A percentile compares a stretch with the other conserved stretches of the same genome.
phyloP scores from a whole-genome alignment of 2,329 filamentous ascomycete genomes.

The Ophiostoma sp. region DNA sequence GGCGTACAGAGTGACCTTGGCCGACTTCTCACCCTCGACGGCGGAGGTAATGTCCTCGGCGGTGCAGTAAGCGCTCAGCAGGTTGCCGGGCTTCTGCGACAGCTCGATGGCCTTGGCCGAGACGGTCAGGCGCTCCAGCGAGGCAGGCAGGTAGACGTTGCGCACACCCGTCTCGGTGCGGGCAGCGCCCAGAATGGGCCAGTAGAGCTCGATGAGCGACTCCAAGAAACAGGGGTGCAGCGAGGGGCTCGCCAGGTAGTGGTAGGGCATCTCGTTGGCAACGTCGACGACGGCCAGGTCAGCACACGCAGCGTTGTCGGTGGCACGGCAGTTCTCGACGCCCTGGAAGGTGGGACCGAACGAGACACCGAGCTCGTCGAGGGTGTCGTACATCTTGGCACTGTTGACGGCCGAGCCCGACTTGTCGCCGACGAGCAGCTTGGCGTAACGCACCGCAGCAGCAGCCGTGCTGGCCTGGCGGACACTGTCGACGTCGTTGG shows the following conservation, averaged over 20 bases:
- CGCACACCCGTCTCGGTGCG: slow-evolving; percentile 28
- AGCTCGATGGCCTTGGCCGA: slow-evolving; percentile 34
- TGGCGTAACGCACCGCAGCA: slow-evolving; percentile 18
- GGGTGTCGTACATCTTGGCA: slow-evolving; percentile 12
- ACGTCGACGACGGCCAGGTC: slow-evolving; percentile 34
- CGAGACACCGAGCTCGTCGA: slow-evolving; percentile 34
- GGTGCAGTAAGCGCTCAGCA: slow-evolving; percentile 41
- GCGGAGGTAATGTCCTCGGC: slow-evolving; percentile 35
- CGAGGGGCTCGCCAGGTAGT: slow-evolving; percentile 52
- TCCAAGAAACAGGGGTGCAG: slow-evolving; percentile 38
- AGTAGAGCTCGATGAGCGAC: slow-evolving; percentile 28
- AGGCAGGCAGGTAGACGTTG: slow-evolving; percentile 46
- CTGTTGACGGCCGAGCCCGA: slow-evolving; percentile 15
- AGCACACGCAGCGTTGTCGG: slow-evolving; percentile 31
- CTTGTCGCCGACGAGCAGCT: slow-evolving; percentile 15
- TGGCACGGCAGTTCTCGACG: slow-evolving; percentile 28
- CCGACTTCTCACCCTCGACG: slow-evolving; percentile 34
- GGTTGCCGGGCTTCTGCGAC: slow-evolving; percentile 32
- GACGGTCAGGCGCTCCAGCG: slow-evolving; percentile 43
- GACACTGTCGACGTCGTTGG: slow-evolving; percentile 20
- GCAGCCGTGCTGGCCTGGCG: slow-evolving; percentile 23
- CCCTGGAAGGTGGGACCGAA: slow-evolving; percentile 37
- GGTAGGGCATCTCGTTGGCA: slow-evolving; percentile 34
- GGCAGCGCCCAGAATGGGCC: slow-evolving; percentile 20
- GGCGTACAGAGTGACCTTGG: slow-evolving; percentile 43